Evolutionary conservation across 75 land plant species (phyloP).

Genomic region (Pinus albicaulis): DNA sequence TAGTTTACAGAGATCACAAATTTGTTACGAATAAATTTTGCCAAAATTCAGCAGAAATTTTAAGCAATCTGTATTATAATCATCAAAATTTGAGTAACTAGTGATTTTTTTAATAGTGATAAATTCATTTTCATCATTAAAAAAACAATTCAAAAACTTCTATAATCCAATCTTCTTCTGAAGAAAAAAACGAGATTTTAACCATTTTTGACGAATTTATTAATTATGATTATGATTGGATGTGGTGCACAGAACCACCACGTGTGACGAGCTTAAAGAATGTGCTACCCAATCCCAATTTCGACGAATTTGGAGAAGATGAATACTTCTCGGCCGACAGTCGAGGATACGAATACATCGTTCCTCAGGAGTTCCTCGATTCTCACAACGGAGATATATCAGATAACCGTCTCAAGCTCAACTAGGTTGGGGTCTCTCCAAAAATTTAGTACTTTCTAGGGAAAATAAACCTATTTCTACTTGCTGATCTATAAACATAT

Average conservation of each 20-base stretch:
- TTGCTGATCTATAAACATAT: neutral
- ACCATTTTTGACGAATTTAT: too few species aligned
- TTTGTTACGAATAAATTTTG: too few species aligned
- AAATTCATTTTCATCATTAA: too few species aligned
- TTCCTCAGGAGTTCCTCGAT: slow-evolving; percentile 38
- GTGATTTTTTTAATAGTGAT: too few species aligned
- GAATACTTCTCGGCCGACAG: slow-evolving; percentile 52
- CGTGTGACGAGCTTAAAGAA: slow-evolving; percentile 60
- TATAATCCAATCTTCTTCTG: too few species aligned
- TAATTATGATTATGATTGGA: too few species aligned
- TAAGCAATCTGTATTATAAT: too few species aligned
- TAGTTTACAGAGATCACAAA: too few species aligned
- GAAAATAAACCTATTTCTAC: neutral
- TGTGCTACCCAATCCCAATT: slow-evolving; percentile 46
- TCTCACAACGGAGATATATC: slow-evolving; percentile 17
- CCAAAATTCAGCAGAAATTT: too few species aligned
- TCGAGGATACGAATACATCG: slow-evolving; percentile 50
- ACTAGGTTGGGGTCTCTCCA: slow-evolving; percentile 37
- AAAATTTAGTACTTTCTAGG: neutral
- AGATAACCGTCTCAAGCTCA: slow-evolving; percentile 41
- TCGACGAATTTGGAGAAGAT: slow-evolving; percentile 47
- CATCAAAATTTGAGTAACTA: too few species aligned
- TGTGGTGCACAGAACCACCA: slow-evolving; percentile 47
- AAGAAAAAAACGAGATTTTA: too few species aligned
- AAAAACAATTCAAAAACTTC: too few species aligned